phyloP scores from a whole-genome alignment of 2,329 filamentous ascomycete species.

The Torrubiella hemipterigena region DNA sequence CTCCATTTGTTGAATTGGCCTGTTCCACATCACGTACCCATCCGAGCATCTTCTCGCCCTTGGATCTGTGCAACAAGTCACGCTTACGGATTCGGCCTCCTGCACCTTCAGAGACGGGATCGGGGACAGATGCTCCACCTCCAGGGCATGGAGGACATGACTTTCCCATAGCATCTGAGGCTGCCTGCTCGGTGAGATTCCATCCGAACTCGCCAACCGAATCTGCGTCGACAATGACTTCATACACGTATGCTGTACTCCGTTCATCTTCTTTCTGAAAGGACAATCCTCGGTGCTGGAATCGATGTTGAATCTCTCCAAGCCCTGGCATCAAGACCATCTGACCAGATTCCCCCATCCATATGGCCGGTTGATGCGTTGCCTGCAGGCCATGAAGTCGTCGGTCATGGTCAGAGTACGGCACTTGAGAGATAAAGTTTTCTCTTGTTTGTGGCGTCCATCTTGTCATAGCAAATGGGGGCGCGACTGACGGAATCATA shows the following conservation, averaged over 20 bases:
- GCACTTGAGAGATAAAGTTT: slow-evolving; percentile 36
- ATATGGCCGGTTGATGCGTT: slow-evolving; percentile 38
- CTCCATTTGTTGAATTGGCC: neutral
- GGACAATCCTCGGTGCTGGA: slow-evolving; percentile 25
- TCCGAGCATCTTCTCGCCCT: slow-evolving; percentile 1
- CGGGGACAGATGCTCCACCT: slow-evolving; percentile 4
- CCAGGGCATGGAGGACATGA: slow-evolving; percentile 24
- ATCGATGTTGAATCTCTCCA: slow-evolving; percentile 18
- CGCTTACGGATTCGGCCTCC: slow-evolving; percentile 24
- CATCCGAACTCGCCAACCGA: slow-evolving; percentile 17
- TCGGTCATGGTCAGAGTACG: slow-evolving; percentile 29
- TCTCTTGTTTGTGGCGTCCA: slow-evolving; percentile 35
- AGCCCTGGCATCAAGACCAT: slow-evolving; percentile 28
- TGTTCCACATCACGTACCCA: neutral
- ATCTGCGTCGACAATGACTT: slow-evolving; percentile 26
- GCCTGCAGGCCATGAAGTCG: slow-evolving; percentile 36
- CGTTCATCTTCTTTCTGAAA: slow-evolving; percentile 29
- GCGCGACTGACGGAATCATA: slow-evolving; percentile 23
- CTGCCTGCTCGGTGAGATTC: slow-evolving; percentile 20
- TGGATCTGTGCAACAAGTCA: slow-evolving; percentile 2
- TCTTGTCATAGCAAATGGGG: slow-evolving; percentile 36
- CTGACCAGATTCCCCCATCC: slow-evolving; percentile 38
- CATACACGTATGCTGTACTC: slow-evolving; percentile 33
- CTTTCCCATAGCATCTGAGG: slow-evolving; percentile 22
- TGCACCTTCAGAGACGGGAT: slow-evolving; percentile 20